These are phyloP conservation scores for Blastobotrys serpentis DNA, from an alignment of 1,139 yeast genomes.

Conservation along the genomic window DNA sequence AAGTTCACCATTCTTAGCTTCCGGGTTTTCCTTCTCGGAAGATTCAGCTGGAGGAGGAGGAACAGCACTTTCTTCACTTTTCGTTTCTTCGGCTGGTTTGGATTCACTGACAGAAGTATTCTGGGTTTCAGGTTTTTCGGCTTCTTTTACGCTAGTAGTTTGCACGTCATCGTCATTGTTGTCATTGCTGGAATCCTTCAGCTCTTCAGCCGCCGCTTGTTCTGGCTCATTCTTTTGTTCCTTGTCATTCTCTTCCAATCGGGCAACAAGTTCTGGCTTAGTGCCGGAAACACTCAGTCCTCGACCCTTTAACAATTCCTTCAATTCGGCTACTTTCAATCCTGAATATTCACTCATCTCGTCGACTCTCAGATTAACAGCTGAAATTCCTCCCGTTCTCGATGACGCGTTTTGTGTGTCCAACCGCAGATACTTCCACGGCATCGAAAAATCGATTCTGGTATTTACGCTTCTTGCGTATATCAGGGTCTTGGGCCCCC, in stretches of 20 bases:
- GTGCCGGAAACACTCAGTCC: conserved; percentile 76
- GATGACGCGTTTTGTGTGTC: too few species aligned
- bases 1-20: conserved; percentile 38
- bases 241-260: conserved; percentile 47
- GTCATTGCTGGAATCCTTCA: conserved; percentile 5
- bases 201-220: conserved; percentile 15
- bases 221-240: conserved; percentile 2
- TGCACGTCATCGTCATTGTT: not conserved
- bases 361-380: too few species aligned
- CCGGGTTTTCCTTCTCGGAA: conserved; percentile 13
- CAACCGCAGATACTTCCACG: not conserved
- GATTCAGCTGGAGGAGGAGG: too few species aligned
- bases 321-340: conserved; percentile 81
- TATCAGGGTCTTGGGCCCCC: too few species aligned
- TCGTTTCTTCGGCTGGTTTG: conserved; percentile 21
- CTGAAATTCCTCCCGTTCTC: too few species aligned
- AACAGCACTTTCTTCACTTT: conserved; percentile 9
- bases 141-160: not conserved
- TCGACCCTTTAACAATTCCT: conserved; percentile 67
- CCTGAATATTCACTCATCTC: conserved; percentile 64
- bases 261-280: conserved; percentile 75
- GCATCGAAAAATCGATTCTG: too few species aligned
- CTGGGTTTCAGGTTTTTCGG: not conserved
- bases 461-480: too few species aligned
- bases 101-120: conserved; percentile 15